These are phyloP conservation scores for Brassica incana DNA, from an alignment of 345 rosid species.

Conservation along the genomic window DNA sequence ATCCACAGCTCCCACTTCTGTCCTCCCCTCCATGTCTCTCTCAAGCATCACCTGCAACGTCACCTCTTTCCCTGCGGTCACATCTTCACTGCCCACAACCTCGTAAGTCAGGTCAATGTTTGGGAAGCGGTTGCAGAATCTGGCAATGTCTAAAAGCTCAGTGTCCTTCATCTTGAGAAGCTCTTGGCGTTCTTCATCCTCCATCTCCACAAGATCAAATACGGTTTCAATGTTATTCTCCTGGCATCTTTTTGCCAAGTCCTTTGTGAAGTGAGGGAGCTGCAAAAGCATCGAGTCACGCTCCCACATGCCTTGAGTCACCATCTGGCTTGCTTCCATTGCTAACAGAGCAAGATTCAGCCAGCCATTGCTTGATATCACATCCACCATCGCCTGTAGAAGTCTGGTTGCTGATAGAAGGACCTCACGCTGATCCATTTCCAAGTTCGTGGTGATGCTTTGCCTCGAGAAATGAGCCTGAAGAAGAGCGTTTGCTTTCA, in stretches of 20 bases:
- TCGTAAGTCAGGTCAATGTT: slow-evolving; percentile 73
- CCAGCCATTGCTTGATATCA: slow-evolving; percentile 84
- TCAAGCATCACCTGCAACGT: slow-evolving; percentile 70
- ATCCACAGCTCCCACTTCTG: slow-evolving; percentile 76
- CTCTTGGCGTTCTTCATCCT: slow-evolving; percentile 70
- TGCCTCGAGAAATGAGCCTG: slow-evolving; percentile 92
- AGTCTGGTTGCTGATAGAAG: slow-evolving; percentile 67
- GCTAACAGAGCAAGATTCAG: slow-evolving; percentile 81
- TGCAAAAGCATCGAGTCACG: slow-evolving; percentile 85
- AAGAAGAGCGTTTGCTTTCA: no score
- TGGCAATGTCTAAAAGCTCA: slow-evolving; percentile 71
- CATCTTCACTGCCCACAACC: slow-evolving; percentile 50
- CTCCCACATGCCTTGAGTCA: slow-evolving; percentile 95
- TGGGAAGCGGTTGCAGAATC: slow-evolving; percentile 84
- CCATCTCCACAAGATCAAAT: slow-evolving; percentile 88
- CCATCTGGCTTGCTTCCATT: slow-evolving; percentile 94
- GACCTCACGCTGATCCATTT: slow-evolving; percentile 71
- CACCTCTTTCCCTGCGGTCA: slow-evolving; percentile 56
- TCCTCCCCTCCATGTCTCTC: slow-evolving; percentile 74
- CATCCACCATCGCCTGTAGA: slow-evolving; percentile 89
- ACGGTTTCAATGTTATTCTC: slow-evolving; percentile 76
- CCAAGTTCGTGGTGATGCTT: slow-evolving; percentile 62
- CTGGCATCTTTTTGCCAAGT: slow-evolving; percentile 70
- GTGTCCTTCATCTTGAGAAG: slow-evolving; percentile 72
- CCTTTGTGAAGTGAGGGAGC: slow-evolving; percentile 84